Conservation (phyloP, 345 rosid genomes). For the Theobroma cacao region DNA sequence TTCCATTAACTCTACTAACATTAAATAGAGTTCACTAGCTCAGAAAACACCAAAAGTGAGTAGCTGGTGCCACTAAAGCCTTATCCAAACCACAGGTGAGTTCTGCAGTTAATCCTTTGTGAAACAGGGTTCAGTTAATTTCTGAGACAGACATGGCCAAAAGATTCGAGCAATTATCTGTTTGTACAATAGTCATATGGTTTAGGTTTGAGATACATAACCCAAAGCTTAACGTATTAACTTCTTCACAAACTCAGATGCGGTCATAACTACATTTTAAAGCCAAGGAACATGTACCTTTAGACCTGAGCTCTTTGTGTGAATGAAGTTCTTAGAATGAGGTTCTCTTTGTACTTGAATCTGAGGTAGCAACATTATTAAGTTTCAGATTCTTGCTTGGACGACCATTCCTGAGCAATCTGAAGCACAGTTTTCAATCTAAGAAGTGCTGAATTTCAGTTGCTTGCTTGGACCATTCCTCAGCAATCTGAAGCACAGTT, state of each 20-base stretch:
- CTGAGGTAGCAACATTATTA: constrained; percentile 60
- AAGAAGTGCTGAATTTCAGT: too few species aligned
- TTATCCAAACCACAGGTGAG: not conserved
- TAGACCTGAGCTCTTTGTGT: constrained; percentile 17
- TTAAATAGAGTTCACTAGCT: not conserved
- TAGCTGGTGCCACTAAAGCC: not conserved
- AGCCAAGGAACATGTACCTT: constrained; percentile 37
- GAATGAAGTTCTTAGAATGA: constrained; percentile 32
- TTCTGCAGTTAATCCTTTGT: not conserved
- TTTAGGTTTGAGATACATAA: not conserved
- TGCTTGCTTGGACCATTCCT: constrained; percentile 77
- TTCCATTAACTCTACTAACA: not conserved
- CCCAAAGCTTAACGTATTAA: not conserved
- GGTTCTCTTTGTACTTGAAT: constrained; percentile 65
- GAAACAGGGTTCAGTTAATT: too few species aligned
- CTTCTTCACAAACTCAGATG: not conserved
- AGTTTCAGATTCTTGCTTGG: constrained; percentile 83
- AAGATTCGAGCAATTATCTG: not conserved
- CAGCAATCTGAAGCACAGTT: constrained; percentile 73
- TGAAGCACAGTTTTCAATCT: constrained; percentile 75
- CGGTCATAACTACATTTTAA: not conserved
- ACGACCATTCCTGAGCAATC: constrained; percentile 68
- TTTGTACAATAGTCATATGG: not conserved
- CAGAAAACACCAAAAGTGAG: not conserved
- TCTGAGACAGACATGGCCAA: not conserved